Base-by-base conservation (phyloP, 768 basidiomycete genomes). In the Suillus bovinus region DNA sequence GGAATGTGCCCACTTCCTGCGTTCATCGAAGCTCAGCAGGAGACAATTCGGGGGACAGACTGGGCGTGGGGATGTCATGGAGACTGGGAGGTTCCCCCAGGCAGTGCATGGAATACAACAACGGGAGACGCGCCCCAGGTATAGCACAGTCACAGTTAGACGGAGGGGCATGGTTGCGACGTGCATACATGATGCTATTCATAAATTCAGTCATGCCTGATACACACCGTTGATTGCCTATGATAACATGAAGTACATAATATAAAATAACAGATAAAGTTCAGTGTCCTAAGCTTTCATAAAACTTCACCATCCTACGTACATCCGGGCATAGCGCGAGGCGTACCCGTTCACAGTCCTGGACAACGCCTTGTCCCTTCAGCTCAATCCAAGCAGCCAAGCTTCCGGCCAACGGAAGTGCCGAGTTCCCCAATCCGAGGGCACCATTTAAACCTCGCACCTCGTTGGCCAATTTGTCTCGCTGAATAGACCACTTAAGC, bases 61-160 rank as follows among this genome's bases (percentile, higher is more conserved):
- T 96, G 90, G 86, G 76, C 70, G 8, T 88, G 85, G 76, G 90
- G 86, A 47, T 96, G 94, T 71, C 72, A 81, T 66, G 91, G 89
- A 3, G 80, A 90, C 66, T 96, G 93, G 91, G 74, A 75, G 0
- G 81, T 94, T 0, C 50, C 50, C 5, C 10, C 10, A n/a, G 50
- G 50, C 20, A 52, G 10, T 52, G 50, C 20, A 11, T 52, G 50
- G 50, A 52, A 52, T 39, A 27, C 55, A 11, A 56, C 55, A 11
- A 39, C 38, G 17, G 55, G 55, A 13, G 24, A 39, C 9, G 6
- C 55, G 6, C 55, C 55, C 11, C 38, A 20, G 6, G 55, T 11
- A 24, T 56, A 56, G 22, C 9, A 22, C n/a, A 9, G 34, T 17
- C 14, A 20, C 2, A 9, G 13, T 34, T 36, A 14, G 14, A 54